Conservation (phyloP, 2,329 filamentous ascomycete genomes). For the Cyphellophora europaea region DNA sequence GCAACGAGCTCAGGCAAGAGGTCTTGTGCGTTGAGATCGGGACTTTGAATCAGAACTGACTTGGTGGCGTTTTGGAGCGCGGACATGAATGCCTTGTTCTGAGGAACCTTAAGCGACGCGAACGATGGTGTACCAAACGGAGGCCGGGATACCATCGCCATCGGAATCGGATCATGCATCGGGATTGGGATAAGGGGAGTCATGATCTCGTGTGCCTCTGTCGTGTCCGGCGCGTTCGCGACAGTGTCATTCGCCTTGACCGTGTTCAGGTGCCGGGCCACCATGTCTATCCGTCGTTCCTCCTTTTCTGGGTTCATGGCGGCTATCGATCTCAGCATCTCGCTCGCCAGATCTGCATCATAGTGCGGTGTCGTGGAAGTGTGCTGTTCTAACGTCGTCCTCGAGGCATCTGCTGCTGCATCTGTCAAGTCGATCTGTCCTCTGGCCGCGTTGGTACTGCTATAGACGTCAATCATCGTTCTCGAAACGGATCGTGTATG, state of each 20-base stretch:
- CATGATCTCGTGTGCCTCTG: slow-evolving; percentile 46
- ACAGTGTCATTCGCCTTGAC: slow-evolving; percentile 43
- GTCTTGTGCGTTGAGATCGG: slow-evolving; percentile 64
- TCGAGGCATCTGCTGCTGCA: neutral
- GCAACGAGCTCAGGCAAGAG: slow-evolving; percentile 54
- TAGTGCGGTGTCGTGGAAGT: slow-evolving; percentile 53
- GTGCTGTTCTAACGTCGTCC: slow-evolving; percentile 41
- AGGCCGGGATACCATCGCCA: slow-evolving; percentile 61
- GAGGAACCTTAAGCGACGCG: slow-evolving; percentile 53
- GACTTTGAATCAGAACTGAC: slow-evolving; percentile 68
- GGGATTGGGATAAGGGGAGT: slow-evolving; percentile 55
- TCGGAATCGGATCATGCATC: slow-evolving; percentile 51
- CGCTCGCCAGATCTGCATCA: slow-evolving; percentile 50
- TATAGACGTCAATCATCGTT: slow-evolving; percentile 2
- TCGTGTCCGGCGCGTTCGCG: slow-evolving; percentile 44
- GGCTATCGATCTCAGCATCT: slow-evolving; percentile 54
- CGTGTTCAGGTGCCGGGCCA: slow-evolving; percentile 59
- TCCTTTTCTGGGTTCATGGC: slow-evolving; percentile 39
- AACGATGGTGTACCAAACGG: slow-evolving; percentile 59
- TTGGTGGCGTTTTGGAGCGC: slow-evolving; percentile 54
- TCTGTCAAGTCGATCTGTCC: neutral
- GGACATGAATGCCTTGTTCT: slow-evolving; percentile 67
- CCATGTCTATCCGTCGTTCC: slow-evolving; percentile 48
- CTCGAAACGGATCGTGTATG: neutral
- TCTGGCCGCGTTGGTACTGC: neutral